phyloP scores from a whole-genome alignment of 768 basidiomycete species.

The Serendipita sp. region DNA sequence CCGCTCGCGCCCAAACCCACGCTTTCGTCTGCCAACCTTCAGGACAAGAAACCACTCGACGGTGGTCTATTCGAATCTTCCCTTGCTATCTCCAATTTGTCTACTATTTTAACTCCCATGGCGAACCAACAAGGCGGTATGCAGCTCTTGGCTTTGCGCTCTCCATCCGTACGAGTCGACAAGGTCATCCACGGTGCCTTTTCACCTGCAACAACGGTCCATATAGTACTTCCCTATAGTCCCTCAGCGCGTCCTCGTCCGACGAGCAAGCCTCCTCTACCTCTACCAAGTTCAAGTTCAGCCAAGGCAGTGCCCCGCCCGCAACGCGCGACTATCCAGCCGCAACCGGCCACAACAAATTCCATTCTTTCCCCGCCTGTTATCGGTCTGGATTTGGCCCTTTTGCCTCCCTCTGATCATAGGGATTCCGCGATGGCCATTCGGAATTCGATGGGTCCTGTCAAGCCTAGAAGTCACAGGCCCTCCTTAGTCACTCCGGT shows the following conservation, averaged over 20 bases:
- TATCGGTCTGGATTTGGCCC: slow-evolving; percentile 1
- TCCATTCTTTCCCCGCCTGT: neutral
- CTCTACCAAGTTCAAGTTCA: neutral
- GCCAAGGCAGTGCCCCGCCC: slow-evolving; percentile 2
- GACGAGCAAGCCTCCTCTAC: neutral
- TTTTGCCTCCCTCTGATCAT: neutral
- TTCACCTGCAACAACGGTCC: neutral
- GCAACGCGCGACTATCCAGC: neutral
- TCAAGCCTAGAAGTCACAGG: neutral
- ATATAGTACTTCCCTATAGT: neutral
- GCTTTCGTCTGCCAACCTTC: neutral
- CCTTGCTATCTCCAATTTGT: neutral
- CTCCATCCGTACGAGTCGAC: neutral
- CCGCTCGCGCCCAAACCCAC: neutral
- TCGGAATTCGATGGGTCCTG: neutral
- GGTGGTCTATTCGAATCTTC: neutral
- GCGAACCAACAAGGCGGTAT: neutral
- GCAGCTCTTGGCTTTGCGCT: neutral
- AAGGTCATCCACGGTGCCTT: neutral
- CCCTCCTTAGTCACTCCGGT: neutral
- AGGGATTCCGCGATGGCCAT: neutral
- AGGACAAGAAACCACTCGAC: neutral
- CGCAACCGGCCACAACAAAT: neutral
- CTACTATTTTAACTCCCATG: slow-evolving; percentile 4
- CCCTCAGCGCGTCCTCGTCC: neutral